Evolutionary conservation across 352 stramenopile species (phyloP).

Genomic region (Saprolegnia diclina): DNA sequence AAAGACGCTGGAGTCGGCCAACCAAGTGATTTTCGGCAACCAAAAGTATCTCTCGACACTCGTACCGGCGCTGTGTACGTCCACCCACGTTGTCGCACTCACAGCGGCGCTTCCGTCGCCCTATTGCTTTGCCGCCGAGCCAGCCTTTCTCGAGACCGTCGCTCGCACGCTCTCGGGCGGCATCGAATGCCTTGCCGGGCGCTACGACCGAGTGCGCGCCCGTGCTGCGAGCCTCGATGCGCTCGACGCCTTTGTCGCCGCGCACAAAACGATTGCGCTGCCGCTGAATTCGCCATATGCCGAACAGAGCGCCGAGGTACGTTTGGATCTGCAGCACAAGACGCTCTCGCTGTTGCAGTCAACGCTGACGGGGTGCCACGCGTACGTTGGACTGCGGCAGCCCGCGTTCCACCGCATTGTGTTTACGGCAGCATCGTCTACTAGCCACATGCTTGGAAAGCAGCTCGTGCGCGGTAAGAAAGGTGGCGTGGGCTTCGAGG

Average conservation of each 20-base stretch:
- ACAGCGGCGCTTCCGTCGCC: neutral
- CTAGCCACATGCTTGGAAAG: slow-evolving; percentile 58
- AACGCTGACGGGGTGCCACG: slow-evolving; percentile 35
- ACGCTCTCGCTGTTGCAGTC: slow-evolving; percentile 37
- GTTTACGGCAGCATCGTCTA: slow-evolving; percentile 48
- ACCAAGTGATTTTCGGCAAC: slow-evolving; percentile 20
- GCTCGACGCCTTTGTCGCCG: slow-evolving; percentile 28
- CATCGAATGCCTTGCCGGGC: slow-evolving; percentile 33
- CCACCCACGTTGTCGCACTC: slow-evolving; percentile 1
- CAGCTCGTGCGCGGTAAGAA: slow-evolving; percentile 42
- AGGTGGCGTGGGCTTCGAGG: slow-evolving; percentile 49
- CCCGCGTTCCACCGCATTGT: slow-evolving; percentile 38
- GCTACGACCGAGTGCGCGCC: slow-evolving; percentile 40
- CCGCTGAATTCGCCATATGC: slow-evolving; percentile 30
- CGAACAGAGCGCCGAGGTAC: slow-evolving; percentile 44
- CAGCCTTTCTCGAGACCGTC: slow-evolving; percentile 45
- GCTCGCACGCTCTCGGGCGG: slow-evolving; percentile 34
- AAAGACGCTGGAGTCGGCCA: neutral
- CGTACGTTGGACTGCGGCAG: slow-evolving; percentile 64
- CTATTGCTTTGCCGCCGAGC: slow-evolving; percentile 30
- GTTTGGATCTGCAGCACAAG: slow-evolving; percentile 34
- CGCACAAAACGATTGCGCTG: neutral
- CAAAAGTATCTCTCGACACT: neutral
- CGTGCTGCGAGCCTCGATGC: slow-evolving; percentile 33
- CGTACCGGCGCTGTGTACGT: slow-evolving; percentile 12